Percentiles rank a stretch among this genome's conserved stretches.
Evolutionary conservation across 2,329 filamentous ascomycete species (phyloP).

Genomic region (Zymoseptoria tritici): DNA sequence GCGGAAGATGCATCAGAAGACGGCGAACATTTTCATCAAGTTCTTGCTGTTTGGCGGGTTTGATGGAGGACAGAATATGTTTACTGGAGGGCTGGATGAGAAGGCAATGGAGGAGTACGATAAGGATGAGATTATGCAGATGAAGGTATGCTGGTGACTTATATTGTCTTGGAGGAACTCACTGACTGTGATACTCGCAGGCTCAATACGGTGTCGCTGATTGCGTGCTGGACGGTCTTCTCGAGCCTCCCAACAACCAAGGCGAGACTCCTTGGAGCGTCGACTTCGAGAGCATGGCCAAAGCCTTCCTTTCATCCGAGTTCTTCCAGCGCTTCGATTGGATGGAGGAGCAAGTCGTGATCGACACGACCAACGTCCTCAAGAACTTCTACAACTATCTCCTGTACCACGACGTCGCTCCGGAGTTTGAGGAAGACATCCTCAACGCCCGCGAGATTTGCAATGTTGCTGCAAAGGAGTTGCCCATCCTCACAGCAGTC

Average conservation of each 20-base stretch:
- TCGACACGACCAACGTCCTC: constrained; percentile 59
- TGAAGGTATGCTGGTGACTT: constrained; percentile 53
- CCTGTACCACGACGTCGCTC: constrained; percentile 74
- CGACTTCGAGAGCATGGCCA: constrained; percentile 70
- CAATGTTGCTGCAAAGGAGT: constrained; percentile 57
- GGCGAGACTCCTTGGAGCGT: constrained; percentile 55
- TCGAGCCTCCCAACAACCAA: constrained; percentile 40
- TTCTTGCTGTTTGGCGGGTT: constrained; percentile 82
- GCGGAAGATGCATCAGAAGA: constrained; percentile 62
- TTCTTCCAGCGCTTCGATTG: constrained; percentile 44
- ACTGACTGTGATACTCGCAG: constrained; percentile 55
- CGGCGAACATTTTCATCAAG: constrained; percentile 61
- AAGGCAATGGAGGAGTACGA: constrained; percentile 36
- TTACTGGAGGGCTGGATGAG: constrained; percentile 43
- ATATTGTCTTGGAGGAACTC: constrained; percentile 36
- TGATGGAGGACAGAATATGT: constrained; percentile 54
- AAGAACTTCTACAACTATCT: constrained; percentile 87
- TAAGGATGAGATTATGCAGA: constrained; percentile 52
- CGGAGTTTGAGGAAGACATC: constrained; percentile 66
- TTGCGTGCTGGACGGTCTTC: constrained; percentile 35
- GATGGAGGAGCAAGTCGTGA: constrained; percentile 45
- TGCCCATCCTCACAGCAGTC: constrained; percentile 52
- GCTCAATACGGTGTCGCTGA: constrained; percentile 38
- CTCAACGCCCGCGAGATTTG: constrained; percentile 60
- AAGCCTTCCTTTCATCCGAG: constrained; percentile 57